Base-by-base conservation (phyloP, 768 basidiomycete genomes). In the Tubosaeta brunneosetosa region DNA sequence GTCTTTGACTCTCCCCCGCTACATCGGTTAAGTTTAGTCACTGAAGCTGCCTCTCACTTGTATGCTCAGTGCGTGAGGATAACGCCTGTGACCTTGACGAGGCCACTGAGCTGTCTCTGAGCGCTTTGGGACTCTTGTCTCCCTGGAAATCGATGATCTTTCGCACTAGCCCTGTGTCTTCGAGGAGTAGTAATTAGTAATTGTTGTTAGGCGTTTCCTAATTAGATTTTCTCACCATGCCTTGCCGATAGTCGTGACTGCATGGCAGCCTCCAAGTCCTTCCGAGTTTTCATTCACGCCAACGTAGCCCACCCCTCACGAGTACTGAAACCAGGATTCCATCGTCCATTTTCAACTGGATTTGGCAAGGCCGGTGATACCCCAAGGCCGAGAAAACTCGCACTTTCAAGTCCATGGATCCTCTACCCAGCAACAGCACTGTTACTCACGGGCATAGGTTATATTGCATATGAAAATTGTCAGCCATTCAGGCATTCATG, bases 401-500 rank as follows among this genome's bases (percentile, higher is more conserved):
- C 32, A 12, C 29, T 44, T 32, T 17, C 45, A 42, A 60, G 55
- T 22, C 29, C 53, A 36, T 64, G 69, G 63, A 41, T 71, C 29
- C 47, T 67, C 16, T 71, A 60, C 54, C 51, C 71, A 0, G 48
- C 37, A 31, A 17, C 61, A 7, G 50, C 58, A 4, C 45, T 74
- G 13, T 51, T 66, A 10, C 55, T 74, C 2, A 64, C 63, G 10
- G 73, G 72, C 6, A 62, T 57, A 4, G 64, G 66, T 1, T 71
- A 66, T 33, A 49, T 78, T 47, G 78, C 83, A 13, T 95, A 91
- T 69, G 71, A 91, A 52, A 78, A 81, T 31, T 79, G 75, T 54
- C 78, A 87, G 50, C 84, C 91, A 1, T 84, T 91, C 62, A 78
- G 91, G 40, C 87, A 95, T 69, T 73, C 81, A 3, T 67, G 80